These are phyloP conservation scores for Pyrenochaeta sp. DNA, from an alignment of 2,329 filamentous ascomycete species.

Conservation along the genomic window DNA sequence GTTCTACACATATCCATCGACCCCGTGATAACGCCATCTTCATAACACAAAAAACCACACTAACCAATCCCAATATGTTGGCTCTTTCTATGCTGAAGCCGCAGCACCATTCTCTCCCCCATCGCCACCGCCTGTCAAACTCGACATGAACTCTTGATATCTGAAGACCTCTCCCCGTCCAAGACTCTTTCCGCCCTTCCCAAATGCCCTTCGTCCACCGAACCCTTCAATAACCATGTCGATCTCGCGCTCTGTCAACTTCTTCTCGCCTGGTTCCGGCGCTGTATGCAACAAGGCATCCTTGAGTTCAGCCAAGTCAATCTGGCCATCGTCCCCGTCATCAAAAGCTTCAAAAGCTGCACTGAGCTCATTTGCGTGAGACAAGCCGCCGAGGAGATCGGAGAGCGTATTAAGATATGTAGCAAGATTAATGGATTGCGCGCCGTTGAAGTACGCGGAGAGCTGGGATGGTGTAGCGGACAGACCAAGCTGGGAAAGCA, in stretches of 20 bases:
- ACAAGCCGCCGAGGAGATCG: constrained; percentile 74
- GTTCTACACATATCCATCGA: too few species aligned
- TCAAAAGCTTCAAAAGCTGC: constrained; percentile 96
- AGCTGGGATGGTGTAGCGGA: constrained; percentile 75
- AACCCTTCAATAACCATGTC: constrained; percentile 90
- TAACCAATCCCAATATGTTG: too few species aligned
- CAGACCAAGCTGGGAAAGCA: constrained; percentile 85
- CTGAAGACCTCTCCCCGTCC: constrained; percentile 85
- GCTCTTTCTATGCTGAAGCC: too few species aligned
- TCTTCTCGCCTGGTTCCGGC: constrained; percentile 63
- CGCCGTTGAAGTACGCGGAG: constrained; percentile 79
- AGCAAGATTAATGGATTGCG: constrained; percentile 79
- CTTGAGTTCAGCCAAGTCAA: constrained; percentile 81
- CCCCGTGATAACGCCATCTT: too few species aligned
- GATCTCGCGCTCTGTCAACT: constrained; percentile 65
- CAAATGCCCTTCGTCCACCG: constrained; percentile 82
- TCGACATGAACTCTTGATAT: constrained; percentile 87
- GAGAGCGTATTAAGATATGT: constrained; percentile 86
- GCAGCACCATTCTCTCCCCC: constrained; percentile 27
- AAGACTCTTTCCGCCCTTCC: constrained; percentile 60
- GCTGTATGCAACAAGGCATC: constrained; percentile 84
- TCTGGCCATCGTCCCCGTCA: constrained; percentile 91
- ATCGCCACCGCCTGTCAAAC: constrained; percentile 49
- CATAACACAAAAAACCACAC: too few species aligned
- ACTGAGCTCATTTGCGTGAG: constrained; percentile 78